Evolutionary conservation across 2,329 filamentous ascomycete genomes (phyloP), one percentile per base, ranked within the genome.

Genomic region (Dendrostoma leiphaemia): DNA sequence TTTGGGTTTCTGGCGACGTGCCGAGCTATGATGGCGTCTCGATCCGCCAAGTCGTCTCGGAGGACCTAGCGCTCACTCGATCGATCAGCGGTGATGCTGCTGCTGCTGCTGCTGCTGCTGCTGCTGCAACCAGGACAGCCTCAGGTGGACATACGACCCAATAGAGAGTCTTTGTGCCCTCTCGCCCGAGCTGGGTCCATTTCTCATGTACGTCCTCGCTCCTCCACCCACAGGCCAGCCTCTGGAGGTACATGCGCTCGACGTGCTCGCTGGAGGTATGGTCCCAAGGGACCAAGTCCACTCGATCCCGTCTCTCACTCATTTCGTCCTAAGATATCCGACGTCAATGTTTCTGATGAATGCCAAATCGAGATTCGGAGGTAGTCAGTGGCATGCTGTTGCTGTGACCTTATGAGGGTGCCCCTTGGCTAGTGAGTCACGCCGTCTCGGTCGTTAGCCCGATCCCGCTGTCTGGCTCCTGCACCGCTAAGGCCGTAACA

Each of bases 141-240:
- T n/a, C n/a, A n/a, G n/a, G n/a, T n/a, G 21, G 15, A 66, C 72
- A 63, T 52, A 74, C 73, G 58, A 71, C 64, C 73, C 73, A 76
- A 57, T 72, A 75, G 23, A 73, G 62, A 23, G 66, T 61, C 60
- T 69, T 74, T 1, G 62, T 63, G 3, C 71, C 73, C 32, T 60
- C 61, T 24, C 65, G 62, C 35, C 69, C 67, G 46, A 62, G 65
- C 17, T 65, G 61, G 49, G 63, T 65, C 69, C 70, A 75, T 43
- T 60, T 57, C 13, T 60, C 62, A 21, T 9, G 48, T 13, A 79
- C 69, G 26, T 67, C 59, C 4, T 75, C 66, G 12, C 60, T 51
- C 37, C 70, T 66, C 76, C 76, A 79, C 15, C 74, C 73, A 57
- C 76, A 79, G 3, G 71, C 70, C 12, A 76, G 60, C 13, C 76